Evolutionary conservation across 2,329 filamentous ascomycete species (phyloP).

Genomic region (Neonectria neomacrospora): DNA sequence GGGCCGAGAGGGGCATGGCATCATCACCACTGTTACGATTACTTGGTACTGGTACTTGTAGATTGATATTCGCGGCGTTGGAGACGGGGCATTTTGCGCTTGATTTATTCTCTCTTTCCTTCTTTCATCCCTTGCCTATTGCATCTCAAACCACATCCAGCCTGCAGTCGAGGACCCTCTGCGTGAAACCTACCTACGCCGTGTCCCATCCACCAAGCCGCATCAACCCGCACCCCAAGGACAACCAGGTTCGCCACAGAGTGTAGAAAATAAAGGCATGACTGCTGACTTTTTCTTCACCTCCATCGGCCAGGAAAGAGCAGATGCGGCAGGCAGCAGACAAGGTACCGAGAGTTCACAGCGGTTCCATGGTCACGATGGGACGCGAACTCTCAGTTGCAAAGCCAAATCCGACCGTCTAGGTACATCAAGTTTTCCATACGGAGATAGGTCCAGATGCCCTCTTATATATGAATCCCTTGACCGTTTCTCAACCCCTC

Average conservation of each 20-base stretch:
- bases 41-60: constrained; percentile 9
- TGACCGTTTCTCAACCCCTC: not conserved
- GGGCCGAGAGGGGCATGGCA: too few species aligned
- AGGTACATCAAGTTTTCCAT: not conserved
- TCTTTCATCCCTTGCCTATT: constrained; percentile 7
- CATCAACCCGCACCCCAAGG: not conserved
- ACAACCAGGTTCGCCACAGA: not conserved
- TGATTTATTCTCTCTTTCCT: not conserved
- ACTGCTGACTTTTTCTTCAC: not conserved
- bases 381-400: not conserved
- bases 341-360: not conserved
- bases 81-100: constrained; percentile 13
- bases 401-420: not conserved
- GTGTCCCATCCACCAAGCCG: constrained; percentile 3
- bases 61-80: constrained; percentile 17
- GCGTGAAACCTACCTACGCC: not conserved
- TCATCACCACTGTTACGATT: constrained; percentile 25
- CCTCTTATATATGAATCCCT: not conserved
- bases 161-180: not conserved
- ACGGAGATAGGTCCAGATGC: too few species aligned
- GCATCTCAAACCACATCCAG: not conserved
- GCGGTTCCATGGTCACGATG: not conserved
- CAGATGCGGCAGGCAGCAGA: not conserved
- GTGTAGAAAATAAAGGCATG: too few species aligned
- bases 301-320: not conserved